Conservation (phyloP, 2,329 filamentous ascomycete species). For the Curvularia eragrostidis region DNA sequence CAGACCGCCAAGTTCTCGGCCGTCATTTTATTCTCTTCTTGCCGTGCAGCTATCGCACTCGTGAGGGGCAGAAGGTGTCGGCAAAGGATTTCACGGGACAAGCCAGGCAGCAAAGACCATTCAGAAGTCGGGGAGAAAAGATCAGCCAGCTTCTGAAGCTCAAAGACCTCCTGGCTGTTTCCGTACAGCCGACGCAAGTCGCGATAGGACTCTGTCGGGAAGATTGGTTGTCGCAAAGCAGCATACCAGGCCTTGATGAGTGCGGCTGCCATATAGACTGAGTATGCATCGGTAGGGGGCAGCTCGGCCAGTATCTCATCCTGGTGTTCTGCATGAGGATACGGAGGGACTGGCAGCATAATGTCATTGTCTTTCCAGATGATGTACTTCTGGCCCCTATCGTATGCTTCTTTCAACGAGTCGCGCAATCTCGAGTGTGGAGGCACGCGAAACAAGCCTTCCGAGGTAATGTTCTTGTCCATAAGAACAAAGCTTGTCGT, state of each 20-base stretch:
- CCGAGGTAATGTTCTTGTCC: conserved; percentile 56
- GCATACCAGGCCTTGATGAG: conserved; percentile 65
- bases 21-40: conserved; percentile 62
- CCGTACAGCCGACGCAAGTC: conserved; percentile 55
- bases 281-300: conserved; percentile 59
- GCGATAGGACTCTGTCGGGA: conserved; percentile 58
- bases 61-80: conserved; percentile 62
- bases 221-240: conserved; percentile 59
- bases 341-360: conserved; percentile 42
- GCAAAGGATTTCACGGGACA: conserved; percentile 57
- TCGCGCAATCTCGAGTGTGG: conserved; percentile 59
- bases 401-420: conserved; percentile 61
- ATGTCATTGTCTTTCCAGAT: conserved; percentile 57
- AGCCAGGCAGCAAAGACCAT: conserved; percentile 54
- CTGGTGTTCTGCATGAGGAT: conserved; percentile 44
- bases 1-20: conserved; percentile 62
- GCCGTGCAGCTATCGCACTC: conserved; percentile 53
- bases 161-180: conserved; percentile 47
- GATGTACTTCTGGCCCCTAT: conserved; percentile 62
- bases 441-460: conserved; percentile 63
- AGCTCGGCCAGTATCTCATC: conserved; percentile 56
- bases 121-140: conserved; percentile 56
- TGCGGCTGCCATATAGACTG: conserved; percentile 60
- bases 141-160: conserved; percentile 54
- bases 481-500: conserved; percentile 60